Conservation (phyloP, 129 eudicot genomes). For the Mikania micrantha region DNA sequence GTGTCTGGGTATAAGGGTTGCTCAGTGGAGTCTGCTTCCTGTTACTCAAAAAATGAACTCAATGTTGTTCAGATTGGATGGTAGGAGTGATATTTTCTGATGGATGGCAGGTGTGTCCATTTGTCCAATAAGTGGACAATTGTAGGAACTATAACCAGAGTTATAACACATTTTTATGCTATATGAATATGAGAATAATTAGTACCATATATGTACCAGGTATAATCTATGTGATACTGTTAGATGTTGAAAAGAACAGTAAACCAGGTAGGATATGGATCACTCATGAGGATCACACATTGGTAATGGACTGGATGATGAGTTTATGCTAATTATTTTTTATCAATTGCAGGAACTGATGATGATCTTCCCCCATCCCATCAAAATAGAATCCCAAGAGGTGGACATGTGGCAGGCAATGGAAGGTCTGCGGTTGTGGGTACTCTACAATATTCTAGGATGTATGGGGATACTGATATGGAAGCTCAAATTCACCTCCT, state of each 20-base stretch:
- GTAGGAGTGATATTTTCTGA: neutral
- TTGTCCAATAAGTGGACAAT: neutral
- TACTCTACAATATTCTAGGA: constrained; percentile 52
- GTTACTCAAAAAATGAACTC: neutral
- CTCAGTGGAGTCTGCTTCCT: neutral
- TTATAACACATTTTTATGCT: neutral
- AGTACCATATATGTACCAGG: neutral
- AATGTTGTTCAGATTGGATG: neutral
- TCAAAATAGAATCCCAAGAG: constrained; percentile 78
- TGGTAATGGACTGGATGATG: neutral
- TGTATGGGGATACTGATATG: constrained; percentile 69
- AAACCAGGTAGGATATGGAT: neutral
- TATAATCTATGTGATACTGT: neutral
- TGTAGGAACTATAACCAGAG: neutral
- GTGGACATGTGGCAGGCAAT: constrained; percentile 70
- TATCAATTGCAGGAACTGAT: constrained; percentile 62
- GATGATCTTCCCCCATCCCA: constrained; percentile 91
- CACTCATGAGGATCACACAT: neutral
- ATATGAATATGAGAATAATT: neutral
- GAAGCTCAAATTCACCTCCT: constrained; percentile 83
- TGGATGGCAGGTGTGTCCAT: neutral
- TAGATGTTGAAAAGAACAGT: neutral
- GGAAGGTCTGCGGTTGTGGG: constrained; percentile 72
- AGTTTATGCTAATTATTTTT: neutral
- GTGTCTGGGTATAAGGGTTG: neutral